Base-by-base conservation (phyloP, 2,329 filamentous ascomycete species). In the Botrytis sinoallii region DNA sequence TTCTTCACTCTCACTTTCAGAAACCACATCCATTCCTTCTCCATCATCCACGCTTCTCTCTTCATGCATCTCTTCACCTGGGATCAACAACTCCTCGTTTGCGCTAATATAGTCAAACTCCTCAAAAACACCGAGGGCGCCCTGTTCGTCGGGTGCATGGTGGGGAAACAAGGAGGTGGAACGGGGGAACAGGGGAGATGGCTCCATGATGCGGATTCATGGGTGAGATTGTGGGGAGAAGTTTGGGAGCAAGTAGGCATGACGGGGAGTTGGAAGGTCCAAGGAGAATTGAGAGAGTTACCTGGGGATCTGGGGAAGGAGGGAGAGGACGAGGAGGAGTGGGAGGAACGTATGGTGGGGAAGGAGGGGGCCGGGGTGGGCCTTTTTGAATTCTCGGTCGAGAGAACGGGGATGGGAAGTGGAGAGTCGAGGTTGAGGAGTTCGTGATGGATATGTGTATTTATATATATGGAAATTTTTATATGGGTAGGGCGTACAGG, bases 21-120 rank as follows among this genome's bases (percentile, higher is more conserved):
- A 25, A 38, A 69, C 38, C 44, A 52, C 32, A 60, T 70, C 10
- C 32, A 73, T 22, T 55, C 69, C 61, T 73, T 73, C n/a, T 32
- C 65, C 6, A 72, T 75, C 16, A 70, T 75, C 29, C 66, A 74
- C 64, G 69, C 69, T 4, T 59, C 68, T 3, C 57, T 66, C 32
- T 75, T 75, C 42, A 65, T 75, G 64, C 74, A 75, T 42, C 64
- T 75, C 38, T 75, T 74, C 42, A 63, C 63, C 18, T 75, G 68
- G 68, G 74, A 75, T 4, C 60, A 70, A 40, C 74, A 75, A 52
- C 38, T 72, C 14, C 72, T 42, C n/a, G 66, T 73, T 2, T 73
- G 71, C 35, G 57, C 40, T 0, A 69, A 73, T 14, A 57, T 73
- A 0, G 66, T 70, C 7, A 46, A 46, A 9, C 44, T 73, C 2